Percentiles rank a stretch among this genome's conserved stretches.
These are phyloP conservation scores for Pythium vanterpoolii DNA, from an alignment of 352 stramenopile species.

Conservation along the genomic window DNA sequence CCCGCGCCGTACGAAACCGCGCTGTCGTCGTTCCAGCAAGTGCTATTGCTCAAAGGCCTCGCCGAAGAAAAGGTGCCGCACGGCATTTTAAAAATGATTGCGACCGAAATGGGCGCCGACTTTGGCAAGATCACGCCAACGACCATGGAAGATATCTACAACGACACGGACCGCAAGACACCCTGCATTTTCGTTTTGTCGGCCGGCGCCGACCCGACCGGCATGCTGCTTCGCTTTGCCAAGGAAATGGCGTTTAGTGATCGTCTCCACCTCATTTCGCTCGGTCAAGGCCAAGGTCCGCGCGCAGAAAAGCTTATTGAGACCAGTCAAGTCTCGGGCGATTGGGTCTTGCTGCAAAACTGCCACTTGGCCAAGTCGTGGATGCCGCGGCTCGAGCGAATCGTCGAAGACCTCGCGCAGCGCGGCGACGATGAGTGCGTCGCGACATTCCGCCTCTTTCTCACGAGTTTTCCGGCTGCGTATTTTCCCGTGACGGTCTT, in stretches of 20 bases:
- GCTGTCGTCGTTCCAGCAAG: constrained; percentile 70
- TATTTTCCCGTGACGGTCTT: constrained; percentile 93
- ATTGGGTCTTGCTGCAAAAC: constrained; percentile 95
- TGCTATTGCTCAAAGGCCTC: constrained; percentile 73
- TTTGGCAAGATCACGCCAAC: constrained; percentile 84
- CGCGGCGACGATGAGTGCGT: constrained; percentile 43
- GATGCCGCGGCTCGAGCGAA: constrained; percentile 91
- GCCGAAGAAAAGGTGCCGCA: constrained; percentile 90
- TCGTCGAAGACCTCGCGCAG: constrained; percentile 85
- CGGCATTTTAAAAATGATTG: constrained; percentile 84
- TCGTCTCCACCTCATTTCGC: constrained; percentile 88
- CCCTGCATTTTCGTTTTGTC: constrained; percentile 94
- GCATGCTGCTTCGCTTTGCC: constrained; percentile 91
- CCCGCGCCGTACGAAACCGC: constrained; percentile 37
- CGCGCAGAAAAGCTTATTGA: constrained; percentile 90
- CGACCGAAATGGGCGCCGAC: constrained; percentile 73
- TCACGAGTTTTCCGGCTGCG: constrained; percentile 89
- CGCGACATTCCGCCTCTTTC: constrained; percentile 87
- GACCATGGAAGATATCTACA: constrained; percentile 93
- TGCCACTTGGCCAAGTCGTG: constrained; percentile 94
- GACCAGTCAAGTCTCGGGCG: constrained; percentile 66
- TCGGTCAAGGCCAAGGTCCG: constrained; percentile 91
- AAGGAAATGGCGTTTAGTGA: constrained; percentile 88
- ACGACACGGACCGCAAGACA: constrained; percentile 88
- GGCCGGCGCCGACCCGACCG: constrained; percentile 89